Conservation (phyloP, 139 green algal species). For the Closterium sp. region DNA sequence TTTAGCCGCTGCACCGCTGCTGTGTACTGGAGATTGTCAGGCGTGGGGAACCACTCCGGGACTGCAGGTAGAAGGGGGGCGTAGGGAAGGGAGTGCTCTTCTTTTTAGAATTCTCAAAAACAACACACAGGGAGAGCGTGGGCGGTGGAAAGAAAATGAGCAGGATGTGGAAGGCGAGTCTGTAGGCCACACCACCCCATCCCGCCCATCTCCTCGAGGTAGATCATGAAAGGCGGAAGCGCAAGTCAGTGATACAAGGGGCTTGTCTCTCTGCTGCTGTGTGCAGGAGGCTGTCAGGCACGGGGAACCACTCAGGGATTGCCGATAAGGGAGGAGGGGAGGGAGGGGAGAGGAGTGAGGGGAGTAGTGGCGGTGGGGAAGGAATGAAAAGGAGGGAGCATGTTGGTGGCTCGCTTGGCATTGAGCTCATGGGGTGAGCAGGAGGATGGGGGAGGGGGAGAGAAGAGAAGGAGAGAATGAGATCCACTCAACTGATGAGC, state of each 20-base stretch:
- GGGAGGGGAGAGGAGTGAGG: not conserved
- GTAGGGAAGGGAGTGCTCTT: not conserved
- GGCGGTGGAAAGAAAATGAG: too few species aligned
- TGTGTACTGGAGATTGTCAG: constrained; percentile 74
- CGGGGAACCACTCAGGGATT: constrained; percentile 81
- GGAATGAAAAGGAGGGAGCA: not conserved
- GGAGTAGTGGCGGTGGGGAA: not conserved
- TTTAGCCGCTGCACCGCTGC: constrained; percentile 76
- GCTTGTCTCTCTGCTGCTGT: too few species aligned
- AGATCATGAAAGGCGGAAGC: too few species aligned
- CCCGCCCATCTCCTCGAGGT: too few species aligned
- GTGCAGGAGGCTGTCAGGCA: constrained; percentile 75
- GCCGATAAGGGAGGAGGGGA: constrained; percentile 10
- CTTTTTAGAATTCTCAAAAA: too few species aligned
- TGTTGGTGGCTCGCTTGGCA: too few species aligned
- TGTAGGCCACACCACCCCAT: too few species aligned
- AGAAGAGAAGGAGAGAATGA: too few species aligned
- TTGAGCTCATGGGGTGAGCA: not conserved
- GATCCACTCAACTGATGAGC: constrained; percentile 10
- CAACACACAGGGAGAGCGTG: too few species aligned
- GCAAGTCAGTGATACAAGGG: too few species aligned
- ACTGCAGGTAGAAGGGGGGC: constrained; percentile 41
- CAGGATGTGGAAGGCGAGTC: too few species aligned
- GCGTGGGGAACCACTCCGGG: constrained; percentile 80
- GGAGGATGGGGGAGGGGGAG: not conserved